phyloP scores from a whole-genome alignment of 331 rosid genomes.

The Acacia concinna region DNA sequence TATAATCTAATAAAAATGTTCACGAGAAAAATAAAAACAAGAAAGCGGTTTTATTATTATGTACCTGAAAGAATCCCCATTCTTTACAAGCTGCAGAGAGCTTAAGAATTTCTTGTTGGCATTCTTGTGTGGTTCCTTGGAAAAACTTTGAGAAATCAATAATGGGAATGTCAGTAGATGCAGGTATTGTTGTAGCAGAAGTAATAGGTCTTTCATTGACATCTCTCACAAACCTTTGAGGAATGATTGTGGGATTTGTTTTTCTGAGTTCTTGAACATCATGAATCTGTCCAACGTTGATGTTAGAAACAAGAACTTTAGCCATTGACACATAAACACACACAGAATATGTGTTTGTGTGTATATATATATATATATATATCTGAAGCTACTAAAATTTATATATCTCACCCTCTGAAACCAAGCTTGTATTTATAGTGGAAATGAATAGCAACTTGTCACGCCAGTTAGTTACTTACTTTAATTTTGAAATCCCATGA shows the following conservation, averaged over 20 bases:
- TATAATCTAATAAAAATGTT: no score
- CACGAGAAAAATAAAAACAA: no score
- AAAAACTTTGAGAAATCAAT: conserved; percentile 66
- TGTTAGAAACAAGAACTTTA: not conserved
- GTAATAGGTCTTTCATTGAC: conserved; percentile 48
- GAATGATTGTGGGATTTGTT: conserved; percentile 58
- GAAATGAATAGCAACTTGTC: no score
- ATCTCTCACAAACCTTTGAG: conserved; percentile 85
- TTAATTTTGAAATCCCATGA: no score
- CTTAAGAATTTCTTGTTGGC: conserved; percentile 39
- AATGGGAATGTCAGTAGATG: conserved; percentile 72
- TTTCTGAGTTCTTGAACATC: conserved; percentile 93
- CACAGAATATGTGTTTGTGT: no score
- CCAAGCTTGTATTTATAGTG: not conserved
- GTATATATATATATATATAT: no score
- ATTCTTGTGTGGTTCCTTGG: conserved; percentile 49
- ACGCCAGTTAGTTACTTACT: no score
- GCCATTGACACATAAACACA: conserved; percentile 52
- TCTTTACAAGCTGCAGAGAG: conserved; percentile 73
- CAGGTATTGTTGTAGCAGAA: conserved; percentile 27
- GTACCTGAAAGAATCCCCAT: conserved; percentile 97
- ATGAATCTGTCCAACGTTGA: conserved; percentile 54
- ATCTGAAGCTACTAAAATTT: not conserved
- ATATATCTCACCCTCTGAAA: not conserved
- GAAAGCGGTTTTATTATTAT: no score